Base-by-base conservation (phyloP, 345 rosid species). In the Brassica juncea region DNA sequence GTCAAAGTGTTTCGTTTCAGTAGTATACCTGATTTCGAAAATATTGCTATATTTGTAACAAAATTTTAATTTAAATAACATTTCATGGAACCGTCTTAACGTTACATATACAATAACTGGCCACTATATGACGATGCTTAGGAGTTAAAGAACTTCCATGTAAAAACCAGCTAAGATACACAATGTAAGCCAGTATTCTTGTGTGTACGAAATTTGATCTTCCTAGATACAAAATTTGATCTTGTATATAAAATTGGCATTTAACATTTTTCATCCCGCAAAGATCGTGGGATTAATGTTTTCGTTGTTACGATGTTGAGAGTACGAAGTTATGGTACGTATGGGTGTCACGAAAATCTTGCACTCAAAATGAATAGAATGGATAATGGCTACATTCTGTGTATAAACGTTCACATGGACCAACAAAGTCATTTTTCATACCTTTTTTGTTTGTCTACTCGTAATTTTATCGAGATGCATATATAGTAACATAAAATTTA, bases 271-370 rank as follows among this genome's bases (percentile, higher is more conserved):
- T 4, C 2, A 1, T 16, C 15, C 66, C 59, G 3, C 23, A 54
- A 11, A 31, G 25, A 0, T 9, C 42, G 74, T 42, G 27, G 42
- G 31, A 23, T 52, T 49, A 77, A 63, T 71, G 76, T 34, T 25
- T 66, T 63, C n/a, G 74, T 70, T 61, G 64, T 61, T 65, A 55
- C 66, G 76, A 78, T 55, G 76, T 52, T 64, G 49, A 78, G 59
- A 71, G 15, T 71, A 71, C 67, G 27, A 73, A 67, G 37, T 66
- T 42, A 65, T 72, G 60, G 30, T 47, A 44, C 59, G 55, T 15
- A 42, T 72, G 77, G 31, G 54, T 44, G 27, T 57, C 71, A 70
- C 64, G 37, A 5, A 69, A 31, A 47, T 19, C 57, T 63, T 61
- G 8, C 28, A 49, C 25, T 44, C 8, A 44, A 59, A 59, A 60